A percentile compares a stretch with the other conserved stretches of the same genome.
Evolutionary conservation across 192 early-diverging fungal species (phyloP).

Genomic region (Umbelopsis sp.): DNA sequence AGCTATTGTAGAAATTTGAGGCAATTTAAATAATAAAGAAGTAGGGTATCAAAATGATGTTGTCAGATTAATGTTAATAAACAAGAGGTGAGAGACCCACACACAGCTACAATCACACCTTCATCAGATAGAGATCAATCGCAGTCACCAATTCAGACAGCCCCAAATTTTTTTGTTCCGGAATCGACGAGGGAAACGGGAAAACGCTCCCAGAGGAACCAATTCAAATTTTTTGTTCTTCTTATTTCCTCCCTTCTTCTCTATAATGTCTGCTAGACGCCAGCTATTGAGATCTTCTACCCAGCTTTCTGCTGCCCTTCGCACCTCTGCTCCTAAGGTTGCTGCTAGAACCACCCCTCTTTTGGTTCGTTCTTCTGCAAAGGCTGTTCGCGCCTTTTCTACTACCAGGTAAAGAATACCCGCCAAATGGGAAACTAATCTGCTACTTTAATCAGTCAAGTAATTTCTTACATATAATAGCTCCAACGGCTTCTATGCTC

Average conservation of each 20-base stretch:
- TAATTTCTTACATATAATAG: conserved; percentile 13
- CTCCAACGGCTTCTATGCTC: conserved; percentile 40
- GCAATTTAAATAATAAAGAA: not conserved
- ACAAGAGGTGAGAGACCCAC: too few species aligned
- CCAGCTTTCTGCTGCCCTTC: conserved; percentile 24
- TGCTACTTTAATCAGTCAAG: not conserved
- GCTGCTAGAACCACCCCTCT: conserved; percentile 30
- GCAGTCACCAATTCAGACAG: conserved; percentile 10
- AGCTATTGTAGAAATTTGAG: not conserved
- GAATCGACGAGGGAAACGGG: conserved; percentile 19
- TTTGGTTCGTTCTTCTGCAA: conserved; percentile 32
- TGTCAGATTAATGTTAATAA: too few species aligned
- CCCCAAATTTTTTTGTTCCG: conserved; percentile 20
- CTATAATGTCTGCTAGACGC: conserved; percentile 30
- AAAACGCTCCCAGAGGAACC: conserved; percentile 14
- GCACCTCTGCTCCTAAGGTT: conserved; percentile 28
- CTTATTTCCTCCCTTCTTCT: conserved; percentile 3
- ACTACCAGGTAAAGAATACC: conserved; percentile 32
- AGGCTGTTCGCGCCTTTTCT: conserved; percentile 45
- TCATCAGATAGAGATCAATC: not conserved
- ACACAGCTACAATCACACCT: too few species aligned
- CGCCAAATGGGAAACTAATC: not conserved
- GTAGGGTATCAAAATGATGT: too few species aligned
- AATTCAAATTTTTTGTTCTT: conserved; percentile 18
- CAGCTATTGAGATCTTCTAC: conserved; percentile 26